Evolutionary conservation across 208 protist species (phyloP), one percentile per base, ranked within the genome.

Genomic region (Crithidia brevicula): DNA sequence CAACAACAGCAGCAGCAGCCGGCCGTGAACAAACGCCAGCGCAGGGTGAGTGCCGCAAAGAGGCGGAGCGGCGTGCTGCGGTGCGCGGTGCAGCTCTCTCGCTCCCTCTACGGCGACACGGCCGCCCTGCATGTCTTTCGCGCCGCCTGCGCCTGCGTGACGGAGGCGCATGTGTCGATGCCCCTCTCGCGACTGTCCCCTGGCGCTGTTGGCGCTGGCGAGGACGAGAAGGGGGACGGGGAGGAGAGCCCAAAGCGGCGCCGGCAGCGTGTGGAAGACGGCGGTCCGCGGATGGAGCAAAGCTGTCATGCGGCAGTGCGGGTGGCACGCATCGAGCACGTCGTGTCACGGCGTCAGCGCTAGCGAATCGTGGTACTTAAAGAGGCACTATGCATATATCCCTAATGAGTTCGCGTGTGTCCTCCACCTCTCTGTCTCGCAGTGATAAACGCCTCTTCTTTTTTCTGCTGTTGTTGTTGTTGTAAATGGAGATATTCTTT

Each of bases 141-240:
- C 31, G 66, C 74, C 31, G 63, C 74, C 20, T 80, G 74, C 45
- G 68, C 74, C 15, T 75, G 68, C 23, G 62, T 75, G 9, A 40
- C 43, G 28, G 31, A 66, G 36, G 43, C 67, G 13, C 20, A 40
- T 4, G 57, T 69, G 31, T 42, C 43, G n/a, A 4, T 75, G 27
- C 69, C 69, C 27, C 4, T 67, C 28, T 30, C 63, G 33, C 36
- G 25, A 3, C 8, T 63, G 16, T 23, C 28, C n/a, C n/a, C n/a
- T n/a, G n/a, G n/a, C n/a, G n/a, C n/a, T n/a, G n/a, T n/a, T n/a
- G n/a, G n/a, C n/a, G n/a, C n/a, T 0, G 25, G 34, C 20, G 47
- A 4, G 7, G 62, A 62, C 20, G 38, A 57, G 18, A 20, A 15
- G 22, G 42, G 20, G 16, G 59, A 8, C 10, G 28, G 1, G 7